These are phyloP conservation scores for Gaeumannomyces sp. DNA, from an alignment of 2,329 filamentous ascomycete genomes.

Conservation along the genomic window DNA sequence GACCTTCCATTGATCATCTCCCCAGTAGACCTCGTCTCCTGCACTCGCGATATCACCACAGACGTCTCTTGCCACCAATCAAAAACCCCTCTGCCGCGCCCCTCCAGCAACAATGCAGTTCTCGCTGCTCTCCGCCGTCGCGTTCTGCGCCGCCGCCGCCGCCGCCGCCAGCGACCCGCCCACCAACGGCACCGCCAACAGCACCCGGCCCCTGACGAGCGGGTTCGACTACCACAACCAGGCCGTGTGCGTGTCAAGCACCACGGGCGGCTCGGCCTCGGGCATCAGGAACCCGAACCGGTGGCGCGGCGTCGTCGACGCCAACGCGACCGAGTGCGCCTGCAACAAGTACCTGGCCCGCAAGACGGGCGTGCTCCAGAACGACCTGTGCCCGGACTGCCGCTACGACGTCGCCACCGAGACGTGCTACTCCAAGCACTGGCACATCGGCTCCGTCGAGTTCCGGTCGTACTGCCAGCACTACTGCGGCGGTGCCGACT, in stretches of 20 bases:
- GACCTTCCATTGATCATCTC: too few species aligned
- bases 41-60: too few species aligned
- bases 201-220: background rate
- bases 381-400: slow-evolving; percentile 4
- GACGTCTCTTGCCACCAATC: too few species aligned
- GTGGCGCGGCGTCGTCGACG: background rate
- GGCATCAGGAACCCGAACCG: background rate
- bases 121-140: too few species aligned
- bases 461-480: background rate
- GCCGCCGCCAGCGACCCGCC: too few species aligned
- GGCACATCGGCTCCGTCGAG: slow-evolving; percentile 6
- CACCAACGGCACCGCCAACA: too few species aligned
- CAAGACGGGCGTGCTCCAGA: background rate
- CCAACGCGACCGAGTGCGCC: slow-evolving; percentile 2
- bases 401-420: background rate
- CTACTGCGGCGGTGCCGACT: background rate
- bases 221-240: background rate
- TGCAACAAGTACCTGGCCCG: background rate
- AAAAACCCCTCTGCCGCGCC: too few species aligned
- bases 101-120: too few species aligned
- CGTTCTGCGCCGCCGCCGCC: too few species aligned
- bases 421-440: background rate
- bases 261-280: too few species aligned
- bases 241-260: background rate
- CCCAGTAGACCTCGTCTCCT: too few species aligned